phyloP scores from a whole-genome alignment of 2,329 filamentous ascomycete species.

The Fusarium sp. region DNA sequence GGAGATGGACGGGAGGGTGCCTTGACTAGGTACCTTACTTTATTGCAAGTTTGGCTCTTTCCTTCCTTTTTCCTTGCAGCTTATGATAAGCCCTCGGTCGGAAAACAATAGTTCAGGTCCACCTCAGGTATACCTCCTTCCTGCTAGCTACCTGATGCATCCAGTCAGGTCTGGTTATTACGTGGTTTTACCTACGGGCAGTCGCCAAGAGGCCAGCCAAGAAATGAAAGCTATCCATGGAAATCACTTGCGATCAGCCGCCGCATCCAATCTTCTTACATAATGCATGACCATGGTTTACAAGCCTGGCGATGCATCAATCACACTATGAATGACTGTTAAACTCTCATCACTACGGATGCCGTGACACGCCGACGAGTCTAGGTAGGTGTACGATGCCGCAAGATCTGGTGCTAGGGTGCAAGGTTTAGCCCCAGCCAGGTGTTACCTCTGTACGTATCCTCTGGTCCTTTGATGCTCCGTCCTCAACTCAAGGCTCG shows the following conservation, averaged over 20 bases:
- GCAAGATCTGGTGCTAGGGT: slow-evolving; percentile 43
- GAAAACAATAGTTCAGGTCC: not conserved
- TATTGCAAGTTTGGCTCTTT: not conserved
- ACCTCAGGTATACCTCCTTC: not conserved
- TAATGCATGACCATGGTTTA: not conserved
- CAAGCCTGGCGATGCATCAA: not conserved
- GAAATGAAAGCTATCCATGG: not conserved
- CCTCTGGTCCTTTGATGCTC: slow-evolving; percentile 17
- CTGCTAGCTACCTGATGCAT: not conserved
- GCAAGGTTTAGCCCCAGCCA: slow-evolving; percentile 35
- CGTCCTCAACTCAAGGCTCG: slow-evolving; percentile 22
- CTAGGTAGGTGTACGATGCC: slow-evolving; percentile 43
- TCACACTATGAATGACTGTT: slow-evolving; percentile 1
- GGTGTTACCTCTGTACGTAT: slow-evolving; percentile 22
- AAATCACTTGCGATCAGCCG: not conserved
- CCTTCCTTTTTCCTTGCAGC: not conserved
- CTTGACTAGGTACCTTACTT: not conserved
- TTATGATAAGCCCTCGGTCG: slow-evolving; percentile 2
- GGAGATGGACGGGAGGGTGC: slow-evolving; percentile 3
- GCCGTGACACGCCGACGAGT: slow-evolving; percentile 31
- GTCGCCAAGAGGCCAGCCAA: not conserved
- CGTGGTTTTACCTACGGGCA: not conserved
- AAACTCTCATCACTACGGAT: slow-evolving; percentile 13
- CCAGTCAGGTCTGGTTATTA: not conserved
- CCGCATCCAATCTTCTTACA: not conserved